Conservation (phyloP, 306 rosid genomes). For the Sindora glabra region DNA sequence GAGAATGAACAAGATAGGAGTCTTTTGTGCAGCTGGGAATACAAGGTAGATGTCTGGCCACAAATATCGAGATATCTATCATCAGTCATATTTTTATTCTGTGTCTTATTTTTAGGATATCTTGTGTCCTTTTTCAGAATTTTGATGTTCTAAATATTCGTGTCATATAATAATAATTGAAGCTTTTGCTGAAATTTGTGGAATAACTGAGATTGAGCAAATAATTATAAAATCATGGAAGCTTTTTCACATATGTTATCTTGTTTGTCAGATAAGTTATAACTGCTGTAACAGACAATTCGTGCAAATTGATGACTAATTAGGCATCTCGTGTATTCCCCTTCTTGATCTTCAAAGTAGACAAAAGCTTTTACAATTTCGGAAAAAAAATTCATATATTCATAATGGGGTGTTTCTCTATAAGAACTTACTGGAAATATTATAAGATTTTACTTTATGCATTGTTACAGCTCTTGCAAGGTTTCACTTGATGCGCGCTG, state of each 20-base stretch:
- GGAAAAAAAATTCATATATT: neutral
- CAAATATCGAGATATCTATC: conserved; percentile 43
- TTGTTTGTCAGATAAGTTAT: neutral
- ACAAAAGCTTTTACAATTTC: neutral
- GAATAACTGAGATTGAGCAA: conserved; percentile 17
- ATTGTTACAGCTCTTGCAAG: neutral
- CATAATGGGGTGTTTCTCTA: neutral
- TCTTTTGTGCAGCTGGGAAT: conserved; percentile 34
- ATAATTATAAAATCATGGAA: neutral
- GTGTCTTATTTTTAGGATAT: conserved; percentile 34
- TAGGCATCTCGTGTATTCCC: neutral
- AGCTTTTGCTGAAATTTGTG: conserved; percentile 16
- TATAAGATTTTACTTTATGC: neutral
- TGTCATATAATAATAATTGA: conserved; percentile 11
- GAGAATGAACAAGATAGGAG: conserved; percentile 25
- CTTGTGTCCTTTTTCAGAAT: conserved; percentile 12
- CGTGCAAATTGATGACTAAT: neutral
- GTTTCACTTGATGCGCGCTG: neutral
- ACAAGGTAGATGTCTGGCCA: conserved; percentile 75
- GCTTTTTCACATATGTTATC: neutral
- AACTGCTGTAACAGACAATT: conserved; percentile 7
- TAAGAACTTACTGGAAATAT: neutral
- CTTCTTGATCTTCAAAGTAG: conserved; percentile 4
- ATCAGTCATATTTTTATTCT: conserved; percentile 39
- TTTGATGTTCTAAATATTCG: conserved; percentile 12